Percentiles rank a stretch among this genome's conserved stretches.
These are phyloP conservation scores for Pseudozyma hubeiensis DNA, from an alignment of 1,284 basidiomycete genomes.

Conservation along the genomic window DNA sequence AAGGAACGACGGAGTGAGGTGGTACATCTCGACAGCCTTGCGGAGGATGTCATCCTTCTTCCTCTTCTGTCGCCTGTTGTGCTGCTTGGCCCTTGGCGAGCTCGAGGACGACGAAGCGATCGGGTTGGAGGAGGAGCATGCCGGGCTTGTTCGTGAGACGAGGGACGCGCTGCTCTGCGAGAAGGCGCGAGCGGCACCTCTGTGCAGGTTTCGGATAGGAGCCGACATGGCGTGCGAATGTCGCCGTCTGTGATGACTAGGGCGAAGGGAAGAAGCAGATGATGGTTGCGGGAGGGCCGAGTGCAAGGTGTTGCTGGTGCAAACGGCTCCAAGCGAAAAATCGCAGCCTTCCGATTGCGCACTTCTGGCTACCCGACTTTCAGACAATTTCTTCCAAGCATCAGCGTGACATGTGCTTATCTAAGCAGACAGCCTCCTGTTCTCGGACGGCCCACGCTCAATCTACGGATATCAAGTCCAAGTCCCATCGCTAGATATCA, in stretches of 20 bases:
- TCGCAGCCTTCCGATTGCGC: too few species aligned
- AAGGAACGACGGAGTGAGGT: constrained; percentile 61
- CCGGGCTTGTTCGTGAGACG: constrained; percentile 10
- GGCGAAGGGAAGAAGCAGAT: background rate
- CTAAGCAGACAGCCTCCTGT: too few species aligned
- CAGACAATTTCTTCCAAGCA: background rate
- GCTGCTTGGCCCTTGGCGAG: constrained; percentile 16
- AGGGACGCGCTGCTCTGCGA: constrained; percentile 23
- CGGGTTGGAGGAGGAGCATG: constrained; percentile 32
- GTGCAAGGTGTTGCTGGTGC: background rate
- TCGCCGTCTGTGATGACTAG: background rate
- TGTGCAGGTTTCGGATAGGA: constrained; percentile 38
- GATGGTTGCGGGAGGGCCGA: too few species aligned
- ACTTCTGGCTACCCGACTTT: too few species aligned
- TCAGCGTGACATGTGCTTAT: background rate
- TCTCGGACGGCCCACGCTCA: too few species aligned
- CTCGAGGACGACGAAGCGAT: constrained; percentile 28
- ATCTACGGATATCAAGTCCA: too few species aligned
- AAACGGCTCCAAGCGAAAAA: background rate
- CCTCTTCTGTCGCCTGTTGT: constrained; percentile 27
- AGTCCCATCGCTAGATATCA: too few species aligned
- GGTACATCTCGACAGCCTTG: constrained; percentile 65
- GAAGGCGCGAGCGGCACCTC: constrained; percentile 30
- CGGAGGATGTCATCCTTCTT: constrained; percentile 56
- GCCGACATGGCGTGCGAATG: constrained; percentile 43